These are phyloP conservation scores for Erythrophleum fordii DNA, from an alignment of 306 rosid genomes.

Conservation along the genomic window DNA sequence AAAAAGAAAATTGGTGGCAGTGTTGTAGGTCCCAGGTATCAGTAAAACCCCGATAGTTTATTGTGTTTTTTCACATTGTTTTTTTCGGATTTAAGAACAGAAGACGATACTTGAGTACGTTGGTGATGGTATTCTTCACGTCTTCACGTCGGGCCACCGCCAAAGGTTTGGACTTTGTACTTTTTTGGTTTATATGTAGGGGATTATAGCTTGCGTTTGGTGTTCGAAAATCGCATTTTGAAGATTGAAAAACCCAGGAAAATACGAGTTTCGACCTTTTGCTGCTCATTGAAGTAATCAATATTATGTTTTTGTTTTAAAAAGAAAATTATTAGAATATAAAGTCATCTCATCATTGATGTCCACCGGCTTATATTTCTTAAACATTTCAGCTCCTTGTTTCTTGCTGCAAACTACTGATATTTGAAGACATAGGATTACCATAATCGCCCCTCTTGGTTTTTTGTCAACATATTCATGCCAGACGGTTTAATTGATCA, in stretches of 20 bases:
- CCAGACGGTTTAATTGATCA: background rate
- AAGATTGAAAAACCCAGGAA: background rate
- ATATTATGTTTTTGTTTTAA: background rate
- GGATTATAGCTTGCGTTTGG: background rate
- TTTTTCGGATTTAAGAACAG: background rate
- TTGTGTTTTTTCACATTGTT: background rate
- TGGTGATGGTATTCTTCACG: background rate
- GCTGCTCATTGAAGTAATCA: background rate
- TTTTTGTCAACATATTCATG: background rate
- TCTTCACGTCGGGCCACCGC: background rate
- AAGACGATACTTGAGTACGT: background rate
- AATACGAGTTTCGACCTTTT: background rate
- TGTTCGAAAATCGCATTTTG: too few species aligned
- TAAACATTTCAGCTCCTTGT: background rate
- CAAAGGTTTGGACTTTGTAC: background rate
- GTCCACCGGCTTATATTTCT: background rate
- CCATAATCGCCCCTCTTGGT: background rate
- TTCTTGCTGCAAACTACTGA: background rate
- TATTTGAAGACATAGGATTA: background rate
- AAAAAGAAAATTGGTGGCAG: background rate
- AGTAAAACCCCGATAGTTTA: background rate
- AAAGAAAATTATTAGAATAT: background rate
- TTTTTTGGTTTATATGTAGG: background rate
- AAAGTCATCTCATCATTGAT: background rate
- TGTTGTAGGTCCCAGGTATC: background rate